phyloP scores from a whole-genome alignment of 2,329 filamentous ascomycete genomes.

The Sarocladium kiliense region DNA sequence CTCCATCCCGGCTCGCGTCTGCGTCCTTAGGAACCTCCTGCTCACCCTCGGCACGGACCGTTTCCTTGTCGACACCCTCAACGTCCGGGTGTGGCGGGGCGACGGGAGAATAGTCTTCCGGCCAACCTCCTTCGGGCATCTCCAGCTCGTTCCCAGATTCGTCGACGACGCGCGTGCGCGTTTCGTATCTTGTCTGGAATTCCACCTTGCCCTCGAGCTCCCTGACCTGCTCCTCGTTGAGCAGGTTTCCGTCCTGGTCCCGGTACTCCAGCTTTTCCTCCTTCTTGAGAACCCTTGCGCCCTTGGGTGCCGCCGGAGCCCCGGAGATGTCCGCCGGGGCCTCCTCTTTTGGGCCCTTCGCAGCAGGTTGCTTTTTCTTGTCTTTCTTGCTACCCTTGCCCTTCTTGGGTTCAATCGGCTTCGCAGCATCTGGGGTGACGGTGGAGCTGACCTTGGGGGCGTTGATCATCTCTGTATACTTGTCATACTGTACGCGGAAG shows the following conservation, averaged over 20 bases:
- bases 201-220: constrained; percentile 86
- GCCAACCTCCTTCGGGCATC: constrained; percentile 34
- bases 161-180: constrained; percentile 81
- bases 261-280: constrained; percentile 92
- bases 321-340: constrained; percentile 37
- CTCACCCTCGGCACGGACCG: constrained; percentile 25
- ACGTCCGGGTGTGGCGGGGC: constrained; percentile 58
- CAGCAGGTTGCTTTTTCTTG: constrained; percentile 19
- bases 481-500: constrained; percentile 35
- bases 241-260: constrained; percentile 86
- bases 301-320: constrained; percentile 44
- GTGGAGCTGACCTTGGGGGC: constrained; percentile 21
- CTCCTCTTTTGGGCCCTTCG: constrained; percentile 19
- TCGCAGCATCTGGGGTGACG: neutral
- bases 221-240: constrained; percentile 78
- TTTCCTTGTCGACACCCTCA: constrained; percentile 56
- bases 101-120: constrained; percentile 34
- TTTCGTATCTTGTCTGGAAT: constrained; percentile 94
- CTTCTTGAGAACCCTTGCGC: constrained; percentile 56
- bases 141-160: constrained; percentile 71
- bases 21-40: constrained; percentile 10
- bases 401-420: constrained; percentile 12
- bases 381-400: constrained; percentile 10
- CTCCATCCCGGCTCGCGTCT: constrained; percentile 19
- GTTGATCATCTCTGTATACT: constrained; percentile 29